A percentile compares a stretch with the other conserved stretches of the same genome.
Conservation (phyloP, 129 eudicot species). For the Cynara cardunculus region DNA sequence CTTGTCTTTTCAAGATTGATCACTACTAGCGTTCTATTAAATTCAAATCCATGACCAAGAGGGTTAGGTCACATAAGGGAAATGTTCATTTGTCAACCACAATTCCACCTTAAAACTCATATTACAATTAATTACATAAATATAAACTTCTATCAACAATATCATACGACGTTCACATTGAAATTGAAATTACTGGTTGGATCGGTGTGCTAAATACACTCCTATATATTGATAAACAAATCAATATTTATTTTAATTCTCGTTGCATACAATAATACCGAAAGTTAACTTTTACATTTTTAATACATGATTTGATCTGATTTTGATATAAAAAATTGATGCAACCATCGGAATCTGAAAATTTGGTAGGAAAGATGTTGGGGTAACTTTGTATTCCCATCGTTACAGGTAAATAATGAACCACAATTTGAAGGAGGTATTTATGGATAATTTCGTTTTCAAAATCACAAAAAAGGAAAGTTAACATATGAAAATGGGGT, state of each 20-base stretch:
- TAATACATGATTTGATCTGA: no score
- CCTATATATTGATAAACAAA: no score
- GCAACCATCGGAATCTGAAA: no score
- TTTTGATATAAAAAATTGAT: no score
- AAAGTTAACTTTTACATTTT: no score
- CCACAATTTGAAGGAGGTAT: not conserved
- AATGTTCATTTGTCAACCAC: not conserved
- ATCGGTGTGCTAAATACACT: not conserved
- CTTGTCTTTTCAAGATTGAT: not conserved
- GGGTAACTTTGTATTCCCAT: constrained; percentile 27
- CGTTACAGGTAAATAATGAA: constrained; percentile 21
- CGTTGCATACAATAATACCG: no score
- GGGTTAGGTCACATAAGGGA: not conserved
- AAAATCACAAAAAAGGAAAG: not conserved
- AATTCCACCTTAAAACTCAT: not conserved
- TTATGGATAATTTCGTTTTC: not conserved
- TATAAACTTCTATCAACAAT: not conserved
- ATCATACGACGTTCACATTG: not conserved
- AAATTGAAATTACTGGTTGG: not conserved
- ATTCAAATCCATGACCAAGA: not conserved
- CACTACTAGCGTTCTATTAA: not conserved
- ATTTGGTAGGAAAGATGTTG: not conserved
- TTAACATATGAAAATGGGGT: not conserved
- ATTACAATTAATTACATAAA: not conserved
- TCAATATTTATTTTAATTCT: no score